Evolutionary conservation across 768 basidiomycete species (phyloP).

Genomic region (Rhizopogon roseolus): DNA sequence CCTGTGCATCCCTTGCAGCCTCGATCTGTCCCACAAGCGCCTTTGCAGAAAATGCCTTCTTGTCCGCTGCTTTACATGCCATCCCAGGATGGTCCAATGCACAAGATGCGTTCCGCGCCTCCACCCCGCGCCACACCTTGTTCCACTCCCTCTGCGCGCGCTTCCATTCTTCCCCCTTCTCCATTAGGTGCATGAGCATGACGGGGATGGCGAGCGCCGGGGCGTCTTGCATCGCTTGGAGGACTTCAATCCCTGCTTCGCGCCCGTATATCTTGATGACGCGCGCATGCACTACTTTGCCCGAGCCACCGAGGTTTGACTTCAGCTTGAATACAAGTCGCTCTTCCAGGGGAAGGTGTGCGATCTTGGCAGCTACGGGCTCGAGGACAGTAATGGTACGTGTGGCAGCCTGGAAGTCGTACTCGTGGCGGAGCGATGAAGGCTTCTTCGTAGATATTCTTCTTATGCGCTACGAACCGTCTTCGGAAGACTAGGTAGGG

Average conservation of each 20-base stretch:
- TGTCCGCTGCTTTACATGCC: constrained; percentile 86
- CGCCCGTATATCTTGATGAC: constrained; percentile 95
- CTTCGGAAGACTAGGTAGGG: constrained; percentile 92
- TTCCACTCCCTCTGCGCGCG: constrained; percentile 97
- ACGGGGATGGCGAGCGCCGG: constrained; percentile 87
- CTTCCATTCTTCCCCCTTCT: constrained; percentile 99
- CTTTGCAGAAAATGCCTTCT: constrained; percentile 74
- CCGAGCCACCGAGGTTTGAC: constrained; percentile 78
- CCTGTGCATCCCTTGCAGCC: constrained; percentile 76
- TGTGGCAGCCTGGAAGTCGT: constrained; percentile 94
- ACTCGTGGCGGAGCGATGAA: constrained; percentile 95
- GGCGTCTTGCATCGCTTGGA: constrained; percentile 88
- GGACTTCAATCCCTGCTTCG: constrained; percentile 75
- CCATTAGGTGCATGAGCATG: constrained; percentile 82
- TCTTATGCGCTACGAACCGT: constrained; percentile 86
- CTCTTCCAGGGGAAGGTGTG: constrained; percentile 74
- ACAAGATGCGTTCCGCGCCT: constrained; percentile 90
- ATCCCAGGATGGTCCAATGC: constrained; percentile 92
- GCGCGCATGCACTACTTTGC: constrained; percentile 86
- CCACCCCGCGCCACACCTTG: constrained; percentile 96
- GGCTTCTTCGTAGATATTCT: constrained; percentile 96
- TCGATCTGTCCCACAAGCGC: constrained; percentile 83
- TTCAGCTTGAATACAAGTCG: constrained; percentile 79
- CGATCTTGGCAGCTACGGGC: constrained; percentile 85
- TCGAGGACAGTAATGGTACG: constrained; percentile 90